phyloP scores from a whole-genome alignment of 805 yeast species.

The Candida pini region DNA sequence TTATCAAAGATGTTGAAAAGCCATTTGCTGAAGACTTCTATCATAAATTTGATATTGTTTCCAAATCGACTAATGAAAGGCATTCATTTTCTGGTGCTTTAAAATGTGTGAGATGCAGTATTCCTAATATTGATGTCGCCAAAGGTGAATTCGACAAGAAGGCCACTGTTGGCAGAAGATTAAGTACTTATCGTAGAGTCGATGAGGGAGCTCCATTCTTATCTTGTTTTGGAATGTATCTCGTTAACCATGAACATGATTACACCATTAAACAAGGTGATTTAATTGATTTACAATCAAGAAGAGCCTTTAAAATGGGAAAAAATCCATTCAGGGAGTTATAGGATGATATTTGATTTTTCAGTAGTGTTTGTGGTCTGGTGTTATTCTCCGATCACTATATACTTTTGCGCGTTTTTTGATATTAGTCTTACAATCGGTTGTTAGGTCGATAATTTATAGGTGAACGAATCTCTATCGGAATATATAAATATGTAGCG shows the following conservation, averaged over 20 bases:
- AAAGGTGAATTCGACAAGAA: conserved; percentile 20
- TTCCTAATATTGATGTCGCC: conserved; percentile 22
- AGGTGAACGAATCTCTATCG: too few species aligned
- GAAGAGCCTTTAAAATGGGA: conserved; percentile 11
- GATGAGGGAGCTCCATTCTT: conserved; percentile 22
- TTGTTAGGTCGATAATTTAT: too few species aligned
- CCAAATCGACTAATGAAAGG: conserved; percentile 2
- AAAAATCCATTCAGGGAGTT: conserved; percentile 15
- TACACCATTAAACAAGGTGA: conserved; percentile 21
- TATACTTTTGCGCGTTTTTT: too few species aligned
- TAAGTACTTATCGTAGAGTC: conserved; percentile 25
- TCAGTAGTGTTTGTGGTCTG: not conserved
- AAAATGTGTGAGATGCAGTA: conserved; percentile 26
- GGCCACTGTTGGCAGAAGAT: conserved; percentile 16
- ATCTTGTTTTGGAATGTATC: conserved; percentile 25
- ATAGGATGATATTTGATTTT: conserved; percentile 2
- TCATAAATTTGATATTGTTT: conserved; percentile 17
- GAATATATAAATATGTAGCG: too few species aligned
- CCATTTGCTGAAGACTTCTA: conserved; percentile 27
- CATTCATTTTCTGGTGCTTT: conserved; percentile 17
- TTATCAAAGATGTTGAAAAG: conserved; percentile 14
- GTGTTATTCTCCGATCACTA: not conserved
- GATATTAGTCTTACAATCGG: too few species aligned
- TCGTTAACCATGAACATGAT: conserved; percentile 19
- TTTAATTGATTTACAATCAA: conserved; percentile 16